These are phyloP conservation scores for Sodiomyces alkalinus DNA, from an alignment of 2,329 filamentous ascomycete species.

Conservation along the genomic window DNA sequence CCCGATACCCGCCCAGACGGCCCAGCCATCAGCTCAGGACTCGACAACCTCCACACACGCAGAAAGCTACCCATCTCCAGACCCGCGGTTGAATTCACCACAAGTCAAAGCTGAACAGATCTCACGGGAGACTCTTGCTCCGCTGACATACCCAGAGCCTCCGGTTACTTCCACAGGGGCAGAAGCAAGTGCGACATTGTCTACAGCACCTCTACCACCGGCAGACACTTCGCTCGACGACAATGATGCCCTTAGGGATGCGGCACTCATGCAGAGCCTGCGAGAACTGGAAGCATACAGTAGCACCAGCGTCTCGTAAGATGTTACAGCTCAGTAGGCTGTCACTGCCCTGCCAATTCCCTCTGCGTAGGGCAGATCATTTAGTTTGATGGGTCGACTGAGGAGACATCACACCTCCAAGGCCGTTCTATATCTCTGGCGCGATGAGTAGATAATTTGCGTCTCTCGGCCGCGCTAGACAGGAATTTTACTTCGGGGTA, in stretches of 20 bases:
- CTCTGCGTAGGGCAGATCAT: no score
- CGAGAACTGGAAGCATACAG: constrained; percentile 8
- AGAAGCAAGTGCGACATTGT: constrained; percentile 2
- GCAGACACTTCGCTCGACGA: constrained; percentile 4
- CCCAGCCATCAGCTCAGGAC: no score
- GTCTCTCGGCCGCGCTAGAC: no score
- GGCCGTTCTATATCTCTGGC: no score
- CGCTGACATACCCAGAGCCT: constrained; percentile 9
- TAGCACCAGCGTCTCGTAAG: constrained; percentile 2
- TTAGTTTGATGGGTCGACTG: no score
- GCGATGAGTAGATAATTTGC: no score
- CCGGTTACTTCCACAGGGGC: constrained; percentile 2
- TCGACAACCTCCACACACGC: constrained; percentile 8
- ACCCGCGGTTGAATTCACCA: constrained; percentile 15
- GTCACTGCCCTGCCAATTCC: no score
- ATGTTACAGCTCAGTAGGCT: no score
- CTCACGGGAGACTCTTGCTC: no score
- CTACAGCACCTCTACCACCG: constrained; percentile 3
- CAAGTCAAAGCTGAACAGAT: constrained; percentile 6
- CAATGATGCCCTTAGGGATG: constrained; percentile 6
- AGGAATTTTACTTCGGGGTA: no score
- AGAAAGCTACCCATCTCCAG: constrained; percentile 12
- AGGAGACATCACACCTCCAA: no score
- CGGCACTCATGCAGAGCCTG: constrained; percentile 7
- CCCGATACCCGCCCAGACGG: constrained; percentile 6